Conservation (phyloP, 2,329 filamentous ascomycete species). For the Neopestalotiopsis clavispora region DNA sequence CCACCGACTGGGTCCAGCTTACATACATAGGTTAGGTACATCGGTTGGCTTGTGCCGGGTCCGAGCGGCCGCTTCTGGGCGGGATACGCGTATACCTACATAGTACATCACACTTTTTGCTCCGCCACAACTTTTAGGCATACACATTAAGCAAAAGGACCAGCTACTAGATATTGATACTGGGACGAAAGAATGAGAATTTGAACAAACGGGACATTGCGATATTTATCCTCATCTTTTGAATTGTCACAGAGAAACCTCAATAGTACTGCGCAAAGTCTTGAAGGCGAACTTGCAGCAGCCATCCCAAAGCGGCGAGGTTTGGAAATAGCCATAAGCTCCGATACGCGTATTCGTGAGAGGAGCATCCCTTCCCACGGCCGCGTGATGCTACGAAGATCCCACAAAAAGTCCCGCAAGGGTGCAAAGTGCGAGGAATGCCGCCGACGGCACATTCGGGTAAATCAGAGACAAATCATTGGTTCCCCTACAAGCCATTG, state of each 20-base stretch:
- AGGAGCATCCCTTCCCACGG: no score
- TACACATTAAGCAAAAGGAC: background rate
- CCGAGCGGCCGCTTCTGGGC: background rate
- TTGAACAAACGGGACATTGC: no score
- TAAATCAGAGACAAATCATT: background rate
- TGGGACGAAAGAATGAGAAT: no score
- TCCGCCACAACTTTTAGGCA: background rate
- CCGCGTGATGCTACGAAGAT: slow-evolving; percentile 12
- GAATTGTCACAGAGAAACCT: no score
- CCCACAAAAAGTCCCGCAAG: slow-evolving; percentile 15
- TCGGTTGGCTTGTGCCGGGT: background rate
- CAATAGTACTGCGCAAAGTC: no score
- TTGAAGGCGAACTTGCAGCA: no score
- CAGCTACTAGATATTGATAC: no score
- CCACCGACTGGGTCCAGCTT: background rate
- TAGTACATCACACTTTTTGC: background rate
- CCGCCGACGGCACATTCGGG: slow-evolving; percentile 15
- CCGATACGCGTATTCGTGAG: no score
- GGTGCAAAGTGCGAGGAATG: slow-evolving; percentile 19
- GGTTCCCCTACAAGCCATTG: background rate
- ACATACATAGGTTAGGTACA: no score
- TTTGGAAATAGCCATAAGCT: no score
- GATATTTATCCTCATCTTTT: no score
- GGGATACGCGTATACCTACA: background rate
- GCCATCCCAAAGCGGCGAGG: no score